Percentiles rank a stretch among this genome's conserved stretches.
Conservation (phyloP, 2,329 filamentous ascomycete species). For the Calcarisporium arbuscula region DNA sequence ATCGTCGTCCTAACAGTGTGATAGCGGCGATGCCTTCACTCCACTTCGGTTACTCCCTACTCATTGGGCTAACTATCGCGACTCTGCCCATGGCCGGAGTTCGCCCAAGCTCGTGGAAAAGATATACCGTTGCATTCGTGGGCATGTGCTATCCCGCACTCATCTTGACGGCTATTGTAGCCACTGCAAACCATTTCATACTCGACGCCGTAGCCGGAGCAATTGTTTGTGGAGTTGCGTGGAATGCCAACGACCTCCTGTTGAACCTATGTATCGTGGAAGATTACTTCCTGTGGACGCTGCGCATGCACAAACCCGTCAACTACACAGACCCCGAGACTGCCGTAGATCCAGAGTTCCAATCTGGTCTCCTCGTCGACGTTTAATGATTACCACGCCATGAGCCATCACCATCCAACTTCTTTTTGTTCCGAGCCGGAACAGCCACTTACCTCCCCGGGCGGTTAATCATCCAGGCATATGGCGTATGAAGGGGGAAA, state of each 20-base stretch:
- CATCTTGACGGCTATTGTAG: conserved; percentile 62
- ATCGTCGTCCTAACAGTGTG: conserved; percentile 13
- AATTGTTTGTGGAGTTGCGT: conserved; percentile 57
- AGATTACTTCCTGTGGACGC: conserved; percentile 58
- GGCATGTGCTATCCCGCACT: conserved; percentile 59
- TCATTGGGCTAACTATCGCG: conserved; percentile 64
- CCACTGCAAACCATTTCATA: conserved; percentile 68
- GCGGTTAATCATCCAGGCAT: too few species aligned
- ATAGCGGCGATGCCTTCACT: conserved; percentile 67
- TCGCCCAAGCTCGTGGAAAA: conserved; percentile 44
- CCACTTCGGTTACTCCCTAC: conserved; percentile 69
- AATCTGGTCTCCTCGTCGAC: conserved; percentile 8
- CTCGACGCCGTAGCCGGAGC: conserved; percentile 66
- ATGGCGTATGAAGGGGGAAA: too few species aligned
- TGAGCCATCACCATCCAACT: too few species aligned
- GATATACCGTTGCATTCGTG: conserved; percentile 34
- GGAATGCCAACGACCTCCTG: conserved; percentile 48
- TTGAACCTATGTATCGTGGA: conserved; percentile 60
- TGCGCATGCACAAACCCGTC: conserved; percentile 60
- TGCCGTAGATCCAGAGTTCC: conserved; percentile 26
- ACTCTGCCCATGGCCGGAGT: conserved; percentile 55
- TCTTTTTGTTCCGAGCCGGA: too few species aligned
- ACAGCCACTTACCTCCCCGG: too few species aligned
- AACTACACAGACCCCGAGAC: conserved; percentile 31
- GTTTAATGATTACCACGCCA: too few species aligned